A percentile compares a stretch with the other conserved stretches of the same genome.
phyloP scores from a whole-genome alignment of 1,284 basidiomycete species.

The Fomitopsis betulina region DNA sequence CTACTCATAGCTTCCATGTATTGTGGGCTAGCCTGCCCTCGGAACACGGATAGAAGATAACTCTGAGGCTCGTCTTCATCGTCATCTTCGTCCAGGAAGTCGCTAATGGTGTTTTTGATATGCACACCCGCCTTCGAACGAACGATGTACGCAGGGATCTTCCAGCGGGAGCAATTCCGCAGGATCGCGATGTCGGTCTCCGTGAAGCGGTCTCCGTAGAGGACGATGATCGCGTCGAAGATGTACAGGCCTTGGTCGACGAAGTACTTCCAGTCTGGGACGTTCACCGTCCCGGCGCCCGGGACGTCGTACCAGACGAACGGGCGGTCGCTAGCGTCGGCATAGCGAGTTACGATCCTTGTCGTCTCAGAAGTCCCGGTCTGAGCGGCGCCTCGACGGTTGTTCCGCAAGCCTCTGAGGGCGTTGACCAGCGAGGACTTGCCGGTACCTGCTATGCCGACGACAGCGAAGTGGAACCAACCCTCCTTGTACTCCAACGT shows the following conservation, averaged over 20 bases:
- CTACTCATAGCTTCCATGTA: neutral
- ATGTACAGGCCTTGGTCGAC: conserved; percentile 2
- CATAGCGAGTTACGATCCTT: neutral
- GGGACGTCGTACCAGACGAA: conserved; percentile 5
- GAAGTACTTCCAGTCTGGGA: conserved; percentile 6
- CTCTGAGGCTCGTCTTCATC: neutral
- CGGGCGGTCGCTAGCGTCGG: neutral
- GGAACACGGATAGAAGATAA: neutral
- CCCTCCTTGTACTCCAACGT: neutral
- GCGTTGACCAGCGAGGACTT: conserved; percentile 6
- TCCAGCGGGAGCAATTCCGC: neutral
- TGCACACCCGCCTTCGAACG: neutral
- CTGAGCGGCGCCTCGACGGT: neutral
- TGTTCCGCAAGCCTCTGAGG: conserved; percentile 2
- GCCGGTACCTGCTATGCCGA: neutral
- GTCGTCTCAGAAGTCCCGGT: conserved; percentile 1
- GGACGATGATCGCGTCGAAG: conserved; percentile 5
- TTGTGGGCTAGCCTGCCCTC: neutral
- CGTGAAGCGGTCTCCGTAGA: conserved; percentile 3
- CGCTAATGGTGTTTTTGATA: neutral
- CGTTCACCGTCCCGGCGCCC: neutral
- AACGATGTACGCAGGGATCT: conserved; percentile 1
- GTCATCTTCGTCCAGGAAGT: neutral
- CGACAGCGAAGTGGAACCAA: conserved; percentile 5
- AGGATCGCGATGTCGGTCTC: conserved; percentile 4